Base-by-base conservation (phyloP, 495 filamentous ascomycete genomes). In the Trichocladium uniseriatum region DNA sequence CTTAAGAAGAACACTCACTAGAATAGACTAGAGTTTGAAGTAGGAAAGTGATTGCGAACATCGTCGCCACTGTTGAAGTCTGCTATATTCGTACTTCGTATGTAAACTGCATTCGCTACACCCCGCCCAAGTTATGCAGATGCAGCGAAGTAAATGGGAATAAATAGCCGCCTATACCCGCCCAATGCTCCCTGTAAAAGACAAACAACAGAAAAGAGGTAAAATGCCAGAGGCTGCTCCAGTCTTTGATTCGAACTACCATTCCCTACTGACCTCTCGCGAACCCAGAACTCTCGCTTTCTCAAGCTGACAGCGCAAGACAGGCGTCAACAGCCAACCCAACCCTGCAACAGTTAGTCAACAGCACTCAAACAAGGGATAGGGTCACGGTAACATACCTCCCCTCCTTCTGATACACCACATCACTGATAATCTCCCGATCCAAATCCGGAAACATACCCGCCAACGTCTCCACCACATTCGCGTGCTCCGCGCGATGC, bases 401-500 rank as follows among this genome's bases (percentile, higher is more conserved):
- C 56, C 90, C 90, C 64, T 95, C 81, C 66, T 96, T 94, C 69
- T 86, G 78, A 64, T 87, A 79, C 18, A 95, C 89, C 46, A 96
- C 90, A 70, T 96, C 90, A 54, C 88, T 87, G 60, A 96, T 95
- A 28, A 96, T 76, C 21, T 96, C 90, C 59, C 79, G 77, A 62
- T 96, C 90, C 21, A 96, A 70, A 61, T 88, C 84, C 7, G 90
- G 90, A 59, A 96, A 96, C 89, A 96, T 95, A 42, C 86, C 83
- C 16, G 84, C 81, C 36, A 96, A 69, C 14, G 87, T 94, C 69
- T 96, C 91, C 1, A 97, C 92, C 5, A 99, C 82, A 60, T 87
- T 87, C 36, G 79, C 74, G 62, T 97, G 89, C 71, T 99, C 92
- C 28, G 79, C 82, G 40, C 82, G 75, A 49, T 90, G 83, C 53